These are phyloP conservation scores for Trichoderma sp. DNA, from an alignment of 2,329 filamentous ascomycete species.

Conservation along the genomic window DNA sequence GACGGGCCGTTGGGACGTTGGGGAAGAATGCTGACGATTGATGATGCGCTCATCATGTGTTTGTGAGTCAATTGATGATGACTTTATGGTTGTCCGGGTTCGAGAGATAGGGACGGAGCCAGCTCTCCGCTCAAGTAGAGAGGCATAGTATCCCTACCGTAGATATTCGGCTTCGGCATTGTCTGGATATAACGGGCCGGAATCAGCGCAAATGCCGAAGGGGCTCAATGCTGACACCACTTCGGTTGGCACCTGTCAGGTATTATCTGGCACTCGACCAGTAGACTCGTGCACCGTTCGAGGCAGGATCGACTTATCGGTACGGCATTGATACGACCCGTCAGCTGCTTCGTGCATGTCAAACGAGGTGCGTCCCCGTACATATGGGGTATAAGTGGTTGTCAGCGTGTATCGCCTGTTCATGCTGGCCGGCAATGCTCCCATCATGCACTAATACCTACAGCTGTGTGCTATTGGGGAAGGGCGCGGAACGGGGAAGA, in stretches of 20 bases:
- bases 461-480: neutral
- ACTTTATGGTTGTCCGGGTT: neutral
- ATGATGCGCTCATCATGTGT: neutral
- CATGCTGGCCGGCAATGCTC: slow-evolving; percentile 1
- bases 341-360: neutral
- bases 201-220: slow-evolving; percentile 21
- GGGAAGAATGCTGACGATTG: slow-evolving; percentile 6
- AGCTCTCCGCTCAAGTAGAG: neutral
- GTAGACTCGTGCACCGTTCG: neutral
- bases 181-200: slow-evolving; percentile 2
- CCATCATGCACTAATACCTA: slow-evolving; percentile 3
- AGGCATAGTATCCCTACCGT: slow-evolving; percentile 2
- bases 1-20: slow-evolving; percentile 10
- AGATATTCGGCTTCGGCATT: slow-evolving; percentile 8
- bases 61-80: neutral
- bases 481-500: neutral
- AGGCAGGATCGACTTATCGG: neutral
- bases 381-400: neutral
- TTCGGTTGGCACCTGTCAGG: slow-evolving; percentile 15
- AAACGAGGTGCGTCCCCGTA: no score
- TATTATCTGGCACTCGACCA: neutral
- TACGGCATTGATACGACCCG: neutral
- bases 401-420: slow-evolving; percentile 6
- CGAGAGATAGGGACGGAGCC: neutral
- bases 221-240: slow-evolving; percentile 8